These are phyloP conservation scores for Geosiphon pyriformis DNA, from an alignment of 192 early-diverging fungal genomes.

Conservation along the genomic window DNA sequence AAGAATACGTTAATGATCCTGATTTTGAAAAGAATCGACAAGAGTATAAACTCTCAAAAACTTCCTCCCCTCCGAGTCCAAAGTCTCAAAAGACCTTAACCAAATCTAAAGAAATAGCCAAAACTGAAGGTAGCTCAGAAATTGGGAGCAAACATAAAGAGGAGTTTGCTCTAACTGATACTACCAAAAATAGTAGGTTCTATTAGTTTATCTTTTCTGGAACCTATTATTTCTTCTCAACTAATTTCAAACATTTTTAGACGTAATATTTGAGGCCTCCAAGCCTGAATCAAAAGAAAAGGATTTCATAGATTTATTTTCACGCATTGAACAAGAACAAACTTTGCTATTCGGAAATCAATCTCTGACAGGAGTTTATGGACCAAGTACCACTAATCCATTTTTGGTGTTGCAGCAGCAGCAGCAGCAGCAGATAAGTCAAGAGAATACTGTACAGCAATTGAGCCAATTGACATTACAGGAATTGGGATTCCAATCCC, in stretches of 20 bases:
- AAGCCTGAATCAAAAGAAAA: conserved; percentile 29
- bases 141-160: neutral
- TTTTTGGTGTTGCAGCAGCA: conserved; percentile 31
- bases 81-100: neutral
- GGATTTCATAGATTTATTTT: conserved; percentile 40
- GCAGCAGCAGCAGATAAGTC: conserved; percentile 31
- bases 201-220: neutral
- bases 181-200: neutral
- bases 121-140: neutral
- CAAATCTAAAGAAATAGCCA: conserved; percentile 15
- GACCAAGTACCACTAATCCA: conserved; percentile 15
- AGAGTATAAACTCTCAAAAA: conserved; percentile 36
- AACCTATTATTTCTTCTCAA: neutral
- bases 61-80: conserved; percentile 3
- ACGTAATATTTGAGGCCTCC: neutral
- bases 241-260: neutral
- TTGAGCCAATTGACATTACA: conserved; percentile 28
- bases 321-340: conserved; percentile 40
- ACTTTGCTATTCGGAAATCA: conserved; percentile 30
- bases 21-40: conserved; percentile 62
- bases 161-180: conserved; percentile 24
- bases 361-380: conserved; percentile 27
- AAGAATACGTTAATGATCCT: conserved; percentile 62
- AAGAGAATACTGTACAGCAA: conserved; percentile 28
- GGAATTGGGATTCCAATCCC: conserved; percentile 22